A percentile compares a stretch with the other conserved stretches of the same genome.
Evolutionary conservation across 768 basidiomycete species (phyloP).

Genomic region (Xerocomellus intermedius): DNA sequence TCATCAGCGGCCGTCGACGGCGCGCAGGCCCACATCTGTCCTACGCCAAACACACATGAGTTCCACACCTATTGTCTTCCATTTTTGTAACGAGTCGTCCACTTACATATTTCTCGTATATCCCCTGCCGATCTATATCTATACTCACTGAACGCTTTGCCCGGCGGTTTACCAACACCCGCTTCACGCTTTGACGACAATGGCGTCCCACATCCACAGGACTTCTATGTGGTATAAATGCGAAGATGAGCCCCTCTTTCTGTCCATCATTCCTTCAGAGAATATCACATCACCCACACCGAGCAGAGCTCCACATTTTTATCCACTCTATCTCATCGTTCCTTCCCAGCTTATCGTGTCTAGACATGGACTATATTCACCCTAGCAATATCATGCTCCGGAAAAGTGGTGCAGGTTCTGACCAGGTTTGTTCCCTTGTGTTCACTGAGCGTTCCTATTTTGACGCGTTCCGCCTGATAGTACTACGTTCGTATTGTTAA

Average conservation of each 20-base stretch:
- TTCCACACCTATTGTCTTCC: constrained; percentile 11
- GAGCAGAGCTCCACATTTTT: constrained; percentile 3
- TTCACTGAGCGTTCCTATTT: not conserved
- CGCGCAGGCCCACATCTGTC: not conserved
- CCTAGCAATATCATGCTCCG: not conserved
- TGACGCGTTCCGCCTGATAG: constrained; percentile 10
- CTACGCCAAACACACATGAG: not conserved
- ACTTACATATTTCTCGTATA: no score
- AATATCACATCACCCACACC: not conserved
- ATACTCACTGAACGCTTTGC: constrained; percentile 1
- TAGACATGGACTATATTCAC: not conserved
- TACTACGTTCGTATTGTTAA: constrained; percentile 9
- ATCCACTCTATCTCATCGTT: not conserved
- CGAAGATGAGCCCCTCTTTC: not conserved
- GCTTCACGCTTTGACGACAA: constrained; percentile 15
- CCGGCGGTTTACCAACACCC: not conserved
- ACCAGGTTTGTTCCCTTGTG: not conserved
- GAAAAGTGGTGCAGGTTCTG: not conserved
- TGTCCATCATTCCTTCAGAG: not conserved
- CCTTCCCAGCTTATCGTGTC: not conserved
- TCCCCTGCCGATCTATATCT: not conserved
- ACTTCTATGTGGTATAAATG: constrained; percentile 11
- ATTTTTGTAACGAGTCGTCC: not conserved
- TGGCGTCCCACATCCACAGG: not conserved
- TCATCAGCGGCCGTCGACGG: not conserved